Evolutionary conservation across 2,329 filamentous ascomycete species (phyloP).

Genomic region (Xylariaceae sp.): DNA sequence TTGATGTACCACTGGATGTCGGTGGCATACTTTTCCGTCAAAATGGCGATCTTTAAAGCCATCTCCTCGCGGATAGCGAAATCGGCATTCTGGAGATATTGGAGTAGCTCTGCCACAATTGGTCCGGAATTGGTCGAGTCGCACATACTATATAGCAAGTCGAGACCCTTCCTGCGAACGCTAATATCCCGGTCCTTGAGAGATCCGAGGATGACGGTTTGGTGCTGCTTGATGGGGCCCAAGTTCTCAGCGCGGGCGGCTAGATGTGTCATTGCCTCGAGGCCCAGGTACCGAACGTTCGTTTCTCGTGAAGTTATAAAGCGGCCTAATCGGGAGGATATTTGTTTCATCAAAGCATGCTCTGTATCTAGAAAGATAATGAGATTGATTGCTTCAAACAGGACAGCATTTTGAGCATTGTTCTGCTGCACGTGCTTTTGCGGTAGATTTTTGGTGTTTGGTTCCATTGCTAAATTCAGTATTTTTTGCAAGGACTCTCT

Average conservation of each 20-base stretch:
- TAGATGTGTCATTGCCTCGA: constrained; percentile 98
- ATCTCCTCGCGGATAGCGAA: constrained; percentile 98
- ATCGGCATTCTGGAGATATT: constrained; percentile 93
- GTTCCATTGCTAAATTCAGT: constrained; percentile 83
- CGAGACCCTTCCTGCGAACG: constrained; percentile 89
- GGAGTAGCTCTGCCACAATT: constrained; percentile 88
- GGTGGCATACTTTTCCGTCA: constrained; percentile 97
- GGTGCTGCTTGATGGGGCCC: constrained; percentile 96
- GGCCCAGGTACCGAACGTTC: constrained; percentile 90
- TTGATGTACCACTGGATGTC: constrained; percentile 99
- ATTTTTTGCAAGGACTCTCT: constrained; percentile 88
- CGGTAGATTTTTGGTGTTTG: constrained; percentile 45
- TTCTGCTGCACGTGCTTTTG: constrained; percentile 97
- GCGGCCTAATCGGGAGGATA: constrained; percentile 82
- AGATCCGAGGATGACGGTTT: constrained; percentile 91
- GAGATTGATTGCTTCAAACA: constrained; percentile 97
- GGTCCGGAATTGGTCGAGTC: constrained; percentile 89
- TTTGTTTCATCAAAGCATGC: constrained; percentile 90
- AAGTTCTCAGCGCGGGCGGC: constrained; percentile 90
- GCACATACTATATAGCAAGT: constrained; percentile 99
- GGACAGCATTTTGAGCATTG: constrained; percentile 94
- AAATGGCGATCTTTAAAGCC: constrained; percentile 96
- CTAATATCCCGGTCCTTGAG: constrained; percentile 95
- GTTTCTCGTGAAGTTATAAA: constrained; percentile 97
- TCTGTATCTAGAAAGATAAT: constrained; percentile 97